Conservation (phyloP, 805 yeast genomes). For the Candida awuae region DNA sequence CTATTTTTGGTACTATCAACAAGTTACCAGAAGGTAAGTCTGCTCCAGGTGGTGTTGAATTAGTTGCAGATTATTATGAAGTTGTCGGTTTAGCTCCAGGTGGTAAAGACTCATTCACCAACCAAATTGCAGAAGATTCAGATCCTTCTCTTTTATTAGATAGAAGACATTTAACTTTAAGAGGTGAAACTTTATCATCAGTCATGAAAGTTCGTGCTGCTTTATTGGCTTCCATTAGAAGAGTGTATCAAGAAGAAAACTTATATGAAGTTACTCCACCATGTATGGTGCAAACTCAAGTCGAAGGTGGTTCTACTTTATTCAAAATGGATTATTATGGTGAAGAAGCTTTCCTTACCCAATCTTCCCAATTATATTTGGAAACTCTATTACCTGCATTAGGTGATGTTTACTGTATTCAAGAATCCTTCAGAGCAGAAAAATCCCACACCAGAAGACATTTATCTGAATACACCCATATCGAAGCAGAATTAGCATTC, state of each 20-base stretch:
- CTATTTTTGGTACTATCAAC: conserved; percentile 71
- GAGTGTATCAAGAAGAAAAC: conserved; percentile 65
- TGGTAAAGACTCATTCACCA: conserved; percentile 92
- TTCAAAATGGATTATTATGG: conserved; percentile 93
- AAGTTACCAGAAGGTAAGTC: conserved; percentile 91
- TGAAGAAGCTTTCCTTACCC: conserved; percentile 93
- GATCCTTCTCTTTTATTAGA: conserved; percentile 91
- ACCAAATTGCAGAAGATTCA: conserved; percentile 87
- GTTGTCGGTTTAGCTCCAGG: conserved; percentile 90
- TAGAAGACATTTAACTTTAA: conserved; percentile 88
- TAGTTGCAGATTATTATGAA: conserved; percentile 83
- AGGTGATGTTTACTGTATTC: conserved; percentile 96
- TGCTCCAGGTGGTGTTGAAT: conserved; percentile 97
- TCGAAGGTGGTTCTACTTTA: conserved; percentile 97
- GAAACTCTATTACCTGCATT: conserved; percentile 94
- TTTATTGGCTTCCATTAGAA: conserved; percentile 64
- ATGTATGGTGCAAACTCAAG: conserved; percentile 99
- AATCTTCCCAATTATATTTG: conserved; percentile 91
- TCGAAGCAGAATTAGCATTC: conserved; percentile 91
- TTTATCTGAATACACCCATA: conserved; percentile 91
- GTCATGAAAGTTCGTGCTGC: conserved; percentile 93
- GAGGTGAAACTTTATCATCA: conserved; percentile 91
- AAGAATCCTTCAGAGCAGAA: conserved; percentile 99
- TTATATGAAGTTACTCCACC: conserved; percentile 95
- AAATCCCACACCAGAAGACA: conserved; percentile 98